Evolutionary conservation across 2,329 filamentous ascomycete species (phyloP), one percentile per base, ranked within the genome.

Genomic region (Paraphaeosphaeria sporulosa): DNA sequence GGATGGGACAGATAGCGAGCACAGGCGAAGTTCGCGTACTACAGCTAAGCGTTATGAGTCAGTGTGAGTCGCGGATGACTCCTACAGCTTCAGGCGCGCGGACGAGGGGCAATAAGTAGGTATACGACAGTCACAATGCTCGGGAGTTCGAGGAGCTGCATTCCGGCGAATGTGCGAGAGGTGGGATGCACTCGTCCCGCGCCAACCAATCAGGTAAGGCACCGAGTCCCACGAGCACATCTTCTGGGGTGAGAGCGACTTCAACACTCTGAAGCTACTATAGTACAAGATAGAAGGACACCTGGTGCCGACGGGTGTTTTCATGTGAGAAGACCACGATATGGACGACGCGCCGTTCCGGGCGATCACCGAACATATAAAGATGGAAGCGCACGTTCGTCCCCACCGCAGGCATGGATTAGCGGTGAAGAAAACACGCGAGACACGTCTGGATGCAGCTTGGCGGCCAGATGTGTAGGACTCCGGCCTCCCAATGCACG

Each of bases 191-290:
- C 55, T 64, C 63, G 62, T 65, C 61, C 51, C 34, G 55, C 58
- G 55, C 46, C 62, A 53, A 57, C 73, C 73, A 75, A 76, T 76
- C 61, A 71, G 27, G 61, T 48, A 23, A 25, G 53, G 44, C 53
- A 23, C 50, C 61, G 52, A 51, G 49, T 61, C 64, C 67, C 73
- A 75, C 71, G 70, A 68, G 71, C 67, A 58, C 62, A 49, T 64
- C 60, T 56, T 61, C 63, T 57, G 67, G 57, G 62, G 60, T 51
- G 61, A 69, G 63, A 66, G 65, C 66, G 64, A 66, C 66, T 67
- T 64, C 55, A 64, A 46, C 52, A 60, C 63, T 59, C 58, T 59
- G 53, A 60, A 64, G 62, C 51, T 52, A 61, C 54, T 61, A 48
- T 61, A 49, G 62, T 54, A 53, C 62, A 51, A 53, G 42, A 51